Conservation (phyloP, 176 grass and related monocot genomes). For the Avena insularis region DNA sequence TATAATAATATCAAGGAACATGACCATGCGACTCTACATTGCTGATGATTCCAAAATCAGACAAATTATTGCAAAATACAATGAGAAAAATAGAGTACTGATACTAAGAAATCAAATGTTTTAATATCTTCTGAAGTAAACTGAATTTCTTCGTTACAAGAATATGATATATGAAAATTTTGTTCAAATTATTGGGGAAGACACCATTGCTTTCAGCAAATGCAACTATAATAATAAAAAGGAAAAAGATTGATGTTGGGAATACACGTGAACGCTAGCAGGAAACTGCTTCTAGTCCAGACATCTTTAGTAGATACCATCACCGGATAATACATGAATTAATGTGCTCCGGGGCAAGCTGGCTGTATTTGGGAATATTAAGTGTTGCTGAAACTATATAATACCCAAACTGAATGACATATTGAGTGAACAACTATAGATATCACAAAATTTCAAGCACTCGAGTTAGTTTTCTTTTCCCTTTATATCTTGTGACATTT, state of each 20-base stretch:
- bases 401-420: not conserved
- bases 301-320: not conserved
- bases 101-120: not conserved
- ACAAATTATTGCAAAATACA: slow-evolving; percentile 6
- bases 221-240: slow-evolving; percentile 1
- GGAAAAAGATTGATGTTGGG: not conserved
- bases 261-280: not conserved
- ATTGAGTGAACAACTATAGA: not conserved
- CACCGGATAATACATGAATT: not conserved
- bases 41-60: not conserved
- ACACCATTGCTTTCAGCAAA: not conserved
- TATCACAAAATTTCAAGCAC: not conserved
- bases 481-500: slow-evolving; percentile 2
- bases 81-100: not conserved
- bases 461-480: not conserved
- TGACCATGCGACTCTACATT: not conserved
- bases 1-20: not conserved
- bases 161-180: too few species aligned
- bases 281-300: not conserved
- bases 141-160: too few species aligned
- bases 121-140: slow-evolving; percentile 3
- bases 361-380: not conserved
- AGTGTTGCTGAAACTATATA: not conserved
- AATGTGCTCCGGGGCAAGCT: not conserved
- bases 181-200: not conserved